Conservation (phyloP, 176 grass and related monocot genomes). For the Triticum dicoccoides region DNA sequence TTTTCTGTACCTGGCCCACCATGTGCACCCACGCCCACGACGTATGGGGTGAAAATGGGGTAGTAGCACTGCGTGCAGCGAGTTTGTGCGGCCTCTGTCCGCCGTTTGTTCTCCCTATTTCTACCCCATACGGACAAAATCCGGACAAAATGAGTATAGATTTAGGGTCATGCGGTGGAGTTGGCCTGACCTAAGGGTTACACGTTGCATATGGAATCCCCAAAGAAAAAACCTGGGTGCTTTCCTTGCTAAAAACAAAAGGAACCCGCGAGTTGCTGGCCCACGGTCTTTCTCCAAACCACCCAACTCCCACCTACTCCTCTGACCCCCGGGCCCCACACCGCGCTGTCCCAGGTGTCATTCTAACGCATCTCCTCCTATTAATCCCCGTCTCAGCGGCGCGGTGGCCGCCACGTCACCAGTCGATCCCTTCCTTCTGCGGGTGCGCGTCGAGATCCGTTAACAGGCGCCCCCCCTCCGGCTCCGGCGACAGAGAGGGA, state of each 20-base stretch:
- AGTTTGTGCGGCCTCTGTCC: too few relatives aligned
- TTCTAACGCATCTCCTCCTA: not conserved
- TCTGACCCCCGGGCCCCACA: not conserved
- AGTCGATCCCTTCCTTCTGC: slow-evolving; percentile 13
- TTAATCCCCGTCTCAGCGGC: not conserved
- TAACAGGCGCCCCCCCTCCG: not conserved
- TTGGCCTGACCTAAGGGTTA: too few relatives aligned
- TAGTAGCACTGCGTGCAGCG: too few relatives aligned
- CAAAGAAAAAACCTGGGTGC: not conserved
- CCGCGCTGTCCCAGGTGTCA: not conserved
- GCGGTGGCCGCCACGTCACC: slow-evolving; percentile 27
- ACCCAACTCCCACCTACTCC: not conserved
- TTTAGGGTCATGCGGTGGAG: too few relatives aligned
- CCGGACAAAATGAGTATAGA: too few relatives aligned
- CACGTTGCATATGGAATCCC: too few relatives aligned
- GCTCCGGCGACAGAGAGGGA: not conserved
- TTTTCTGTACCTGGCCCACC: too few relatives aligned
- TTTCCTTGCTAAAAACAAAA: not conserved
- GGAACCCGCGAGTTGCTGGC: not conserved
- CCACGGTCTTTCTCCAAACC: not conserved
- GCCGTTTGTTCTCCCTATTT: too few relatives aligned
- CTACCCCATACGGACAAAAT: too few relatives aligned
- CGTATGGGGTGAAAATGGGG: too few relatives aligned
- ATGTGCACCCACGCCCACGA: too few relatives aligned
- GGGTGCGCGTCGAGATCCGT: slow-evolving; percentile 10